phyloP scores from a whole-genome alignment of 495 filamentous ascomycete genomes.

The Neurospora cerealis region DNA sequence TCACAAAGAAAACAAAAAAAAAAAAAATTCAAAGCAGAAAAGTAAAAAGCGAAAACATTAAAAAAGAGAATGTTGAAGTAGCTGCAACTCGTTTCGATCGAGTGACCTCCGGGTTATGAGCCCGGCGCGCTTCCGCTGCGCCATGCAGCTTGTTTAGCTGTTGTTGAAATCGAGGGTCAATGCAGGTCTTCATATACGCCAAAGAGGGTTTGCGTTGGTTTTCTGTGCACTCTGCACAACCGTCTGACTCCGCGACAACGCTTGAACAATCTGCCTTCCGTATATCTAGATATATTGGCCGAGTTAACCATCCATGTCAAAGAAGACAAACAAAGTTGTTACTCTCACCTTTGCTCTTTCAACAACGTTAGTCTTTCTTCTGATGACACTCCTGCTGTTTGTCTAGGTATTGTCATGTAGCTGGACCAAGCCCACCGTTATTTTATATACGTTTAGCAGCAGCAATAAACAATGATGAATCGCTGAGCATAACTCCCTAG shows the following conservation, averaged over 20 bases:
- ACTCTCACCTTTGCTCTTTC: neutral
- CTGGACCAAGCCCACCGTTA: no score
- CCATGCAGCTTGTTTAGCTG: slow-evolving; percentile 10
- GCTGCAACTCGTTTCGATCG: slow-evolving; percentile 21
- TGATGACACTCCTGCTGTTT: no score
- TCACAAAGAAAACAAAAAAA: neutral
- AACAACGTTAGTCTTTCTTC: neutral
- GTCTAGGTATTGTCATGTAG: no score
- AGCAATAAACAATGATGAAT: neutral
- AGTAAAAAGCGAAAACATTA: neutral
- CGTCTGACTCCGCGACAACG: neutral
- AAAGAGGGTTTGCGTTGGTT: neutral
- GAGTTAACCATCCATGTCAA: no score
- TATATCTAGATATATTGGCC: neutral
- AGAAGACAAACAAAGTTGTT: no score
- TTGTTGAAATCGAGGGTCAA: neutral
- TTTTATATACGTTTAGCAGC: no score
- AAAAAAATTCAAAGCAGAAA: neutral
- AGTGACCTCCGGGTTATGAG: slow-evolving; percentile 25
- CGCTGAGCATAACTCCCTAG: no score
- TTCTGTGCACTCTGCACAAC: neutral
- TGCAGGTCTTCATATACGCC: neutral
- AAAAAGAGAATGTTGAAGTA: slow-evolving; percentile 1
- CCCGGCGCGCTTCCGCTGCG: slow-evolving; percentile 22
- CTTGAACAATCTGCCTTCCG: neutral